These are phyloP conservation scores for Penicillium lividum DNA, from an alignment of 495 filamentous ascomycete species.

Conservation along the genomic window DNA sequence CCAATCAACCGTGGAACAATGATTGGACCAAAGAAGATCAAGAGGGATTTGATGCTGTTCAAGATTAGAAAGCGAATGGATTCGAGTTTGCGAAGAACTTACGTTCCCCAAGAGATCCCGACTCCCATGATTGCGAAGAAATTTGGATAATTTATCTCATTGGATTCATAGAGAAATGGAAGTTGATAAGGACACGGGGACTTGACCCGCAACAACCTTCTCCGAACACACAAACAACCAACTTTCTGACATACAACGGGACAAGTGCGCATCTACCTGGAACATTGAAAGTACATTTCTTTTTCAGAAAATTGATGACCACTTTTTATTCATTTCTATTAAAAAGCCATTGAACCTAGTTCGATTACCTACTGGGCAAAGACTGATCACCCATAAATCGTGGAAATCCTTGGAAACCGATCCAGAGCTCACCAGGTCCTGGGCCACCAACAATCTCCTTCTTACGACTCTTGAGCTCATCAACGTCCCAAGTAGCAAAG, in stretches of 20 bases:
- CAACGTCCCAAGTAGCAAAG: conserved; percentile 49
- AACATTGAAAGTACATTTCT: too few relatives aligned
- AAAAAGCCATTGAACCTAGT: too few relatives aligned
- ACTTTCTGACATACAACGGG: too few relatives aligned
- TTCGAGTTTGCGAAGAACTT: conserved; percentile 13
- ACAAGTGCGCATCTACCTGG: too few relatives aligned
- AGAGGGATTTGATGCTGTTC: conserved; percentile 70
- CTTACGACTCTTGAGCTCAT: conserved; percentile 59
- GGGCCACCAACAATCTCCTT: conserved; percentile 30
- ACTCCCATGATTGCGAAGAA: conserved; percentile 23
- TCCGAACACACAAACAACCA: too few relatives aligned
- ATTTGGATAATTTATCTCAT: not conserved
- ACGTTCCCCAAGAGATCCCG: conserved; percentile 40
- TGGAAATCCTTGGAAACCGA: conserved; percentile 25
- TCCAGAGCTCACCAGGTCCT: conserved; percentile 25
- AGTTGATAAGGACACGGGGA: too few relatives aligned
- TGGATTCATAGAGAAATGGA: not conserved
- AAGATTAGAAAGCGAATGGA: conserved; percentile 14
- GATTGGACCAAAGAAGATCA: conserved; percentile 85
- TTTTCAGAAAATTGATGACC: too few relatives aligned
- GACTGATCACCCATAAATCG: conserved; percentile 25
- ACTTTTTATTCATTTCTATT: too few relatives aligned
- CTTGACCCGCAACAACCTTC: too few relatives aligned
- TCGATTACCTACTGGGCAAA: conserved; percentile 13
- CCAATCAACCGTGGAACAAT: conserved; percentile 70